These are phyloP conservation scores for Capsicum pubescens DNA, from an alignment of 257 asterid genomes.

Conservation along the genomic window DNA sequence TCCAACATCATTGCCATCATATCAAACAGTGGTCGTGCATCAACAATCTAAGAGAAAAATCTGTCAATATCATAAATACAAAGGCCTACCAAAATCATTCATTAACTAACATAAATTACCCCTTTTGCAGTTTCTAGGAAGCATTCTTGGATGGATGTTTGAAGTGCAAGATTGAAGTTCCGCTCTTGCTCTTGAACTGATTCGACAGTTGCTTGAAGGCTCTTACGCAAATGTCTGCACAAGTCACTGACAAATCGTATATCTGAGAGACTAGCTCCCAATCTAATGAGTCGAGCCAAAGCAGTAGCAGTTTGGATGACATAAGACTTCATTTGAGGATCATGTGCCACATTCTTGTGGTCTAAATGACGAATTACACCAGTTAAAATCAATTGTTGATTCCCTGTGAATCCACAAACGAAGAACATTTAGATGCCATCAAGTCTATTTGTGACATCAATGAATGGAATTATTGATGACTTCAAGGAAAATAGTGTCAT, in stretches of 20 bases:
- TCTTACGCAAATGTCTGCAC: constrained; percentile 89
- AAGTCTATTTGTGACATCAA: constrained; percentile 10
- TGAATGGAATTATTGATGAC: neutral
- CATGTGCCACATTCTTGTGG: constrained; percentile 84
- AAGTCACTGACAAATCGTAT: constrained; percentile 90
- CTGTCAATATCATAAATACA: neutral
- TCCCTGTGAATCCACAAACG: constrained; percentile 53
- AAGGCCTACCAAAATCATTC: constrained; percentile 15
- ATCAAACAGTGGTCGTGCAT: constrained; percentile 83
- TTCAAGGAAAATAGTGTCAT: neutral
- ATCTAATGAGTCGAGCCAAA: constrained; percentile 83
- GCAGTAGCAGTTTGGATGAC: constrained; percentile 74
- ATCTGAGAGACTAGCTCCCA: constrained; percentile 66
- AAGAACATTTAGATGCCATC: constrained; percentile 22
- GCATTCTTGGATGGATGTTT: constrained; percentile 77
- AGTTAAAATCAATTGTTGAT: constrained; percentile 70
- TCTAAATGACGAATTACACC: constrained; percentile 91
- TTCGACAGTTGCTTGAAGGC: constrained; percentile 86
- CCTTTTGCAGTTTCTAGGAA: constrained; percentile 90
- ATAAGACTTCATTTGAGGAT: constrained; percentile 72
- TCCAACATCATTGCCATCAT: constrained; percentile 91
- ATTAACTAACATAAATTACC: constrained; percentile 55
- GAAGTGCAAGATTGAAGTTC: constrained; percentile 64
- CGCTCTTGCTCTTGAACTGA: constrained; percentile 70
- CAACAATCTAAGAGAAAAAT: constrained; percentile 60